Conservation (phyloP, 2,329 filamentous ascomycete species). For the Alternaria ventricosa region DNA sequence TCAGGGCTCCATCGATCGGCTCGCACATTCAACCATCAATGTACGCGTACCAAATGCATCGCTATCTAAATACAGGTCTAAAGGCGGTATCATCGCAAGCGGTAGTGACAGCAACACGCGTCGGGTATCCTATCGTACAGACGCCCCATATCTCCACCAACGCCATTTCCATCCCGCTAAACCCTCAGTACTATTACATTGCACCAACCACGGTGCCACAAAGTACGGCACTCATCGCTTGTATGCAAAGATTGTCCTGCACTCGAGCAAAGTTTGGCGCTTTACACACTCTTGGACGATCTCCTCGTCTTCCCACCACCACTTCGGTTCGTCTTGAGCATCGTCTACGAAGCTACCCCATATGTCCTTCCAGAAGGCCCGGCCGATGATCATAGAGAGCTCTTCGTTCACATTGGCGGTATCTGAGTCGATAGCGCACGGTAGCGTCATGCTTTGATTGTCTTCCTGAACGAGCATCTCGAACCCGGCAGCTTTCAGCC, state of each 20-base stretch:
- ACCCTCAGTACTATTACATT: not conserved
- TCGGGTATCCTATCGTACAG: constrained; percentile 15
- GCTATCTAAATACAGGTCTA: not conserved
- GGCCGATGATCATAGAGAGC: constrained; percentile 43
- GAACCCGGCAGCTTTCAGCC: constrained; percentile 64
- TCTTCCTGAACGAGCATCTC: constrained; percentile 31
- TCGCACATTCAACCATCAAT: not conserved
- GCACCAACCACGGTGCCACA: not conserved
- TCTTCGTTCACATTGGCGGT: constrained; percentile 35
- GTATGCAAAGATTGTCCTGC: constrained; percentile 45
- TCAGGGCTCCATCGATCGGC: not conserved
- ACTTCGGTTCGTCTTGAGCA: constrained; percentile 33
- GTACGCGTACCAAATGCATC: not conserved
- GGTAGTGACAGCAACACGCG: constrained; percentile 7
- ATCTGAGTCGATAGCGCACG: constrained; percentile 35
- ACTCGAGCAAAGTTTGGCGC: constrained; percentile 46
- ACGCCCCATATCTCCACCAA: not conserved
- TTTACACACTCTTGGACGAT: constrained; percentile 47
- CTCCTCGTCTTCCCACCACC: constrained; percentile 51
- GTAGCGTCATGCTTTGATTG: constrained; percentile 34
- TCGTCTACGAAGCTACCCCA: constrained; percentile 48
- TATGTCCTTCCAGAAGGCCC: constrained; percentile 47
- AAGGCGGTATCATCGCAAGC: not conserved
- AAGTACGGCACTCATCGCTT: constrained; percentile 23
- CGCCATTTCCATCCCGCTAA: not conserved